These are phyloP conservation scores for Cornus kousa DNA, from an alignment of 148 eudicot genomes.

Conservation along the genomic window DNA sequence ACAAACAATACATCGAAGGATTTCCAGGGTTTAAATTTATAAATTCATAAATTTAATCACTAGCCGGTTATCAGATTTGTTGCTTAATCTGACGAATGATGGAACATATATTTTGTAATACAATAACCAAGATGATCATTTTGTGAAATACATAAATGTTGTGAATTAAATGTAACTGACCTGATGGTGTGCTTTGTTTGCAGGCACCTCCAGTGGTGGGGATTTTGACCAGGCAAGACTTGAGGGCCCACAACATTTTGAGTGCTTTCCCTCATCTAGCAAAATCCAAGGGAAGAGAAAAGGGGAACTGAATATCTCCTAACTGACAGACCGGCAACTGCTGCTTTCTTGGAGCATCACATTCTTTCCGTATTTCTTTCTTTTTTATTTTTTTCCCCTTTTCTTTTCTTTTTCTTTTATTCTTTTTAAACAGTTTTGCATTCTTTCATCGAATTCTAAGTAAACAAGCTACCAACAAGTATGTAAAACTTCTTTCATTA, in stretches of 20 bases:
- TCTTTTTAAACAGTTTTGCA: neutral
- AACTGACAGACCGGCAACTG: conserved; percentile 7
- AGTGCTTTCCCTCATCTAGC: conserved; percentile 70
- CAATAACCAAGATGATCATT: too few species aligned
- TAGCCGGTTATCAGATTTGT: too few species aligned
- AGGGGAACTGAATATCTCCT: conserved; percentile 38
- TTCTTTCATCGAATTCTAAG: conserved; percentile 17
- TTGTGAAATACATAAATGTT: neutral
- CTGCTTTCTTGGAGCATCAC: conserved; percentile 8
- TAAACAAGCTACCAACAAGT: conserved; percentile 3
- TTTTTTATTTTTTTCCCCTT: neutral
- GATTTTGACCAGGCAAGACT: conserved; percentile 91
- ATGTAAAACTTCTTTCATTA: neutral
- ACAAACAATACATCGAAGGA: neutral
- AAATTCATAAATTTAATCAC: too few species aligned
- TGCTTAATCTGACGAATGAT: too few species aligned
- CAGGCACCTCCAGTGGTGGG: conserved; percentile 79
- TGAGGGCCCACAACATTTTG: conserved; percentile 80
- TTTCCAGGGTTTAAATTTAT: neutral
- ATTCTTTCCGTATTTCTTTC: conserved; percentile 23
- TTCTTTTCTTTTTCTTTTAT: neutral
- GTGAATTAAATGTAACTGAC: conserved; percentile 19
- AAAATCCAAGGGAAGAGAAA: conserved; percentile 46
- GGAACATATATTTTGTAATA: too few species aligned
- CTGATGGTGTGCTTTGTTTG: conserved; percentile 21